A percentile compares a stretch with the other conserved stretches of the same genome.
Evolutionary conservation across 805 yeast genomes (phyloP).

Genomic region (Ogataea chonburiensis): DNA sequence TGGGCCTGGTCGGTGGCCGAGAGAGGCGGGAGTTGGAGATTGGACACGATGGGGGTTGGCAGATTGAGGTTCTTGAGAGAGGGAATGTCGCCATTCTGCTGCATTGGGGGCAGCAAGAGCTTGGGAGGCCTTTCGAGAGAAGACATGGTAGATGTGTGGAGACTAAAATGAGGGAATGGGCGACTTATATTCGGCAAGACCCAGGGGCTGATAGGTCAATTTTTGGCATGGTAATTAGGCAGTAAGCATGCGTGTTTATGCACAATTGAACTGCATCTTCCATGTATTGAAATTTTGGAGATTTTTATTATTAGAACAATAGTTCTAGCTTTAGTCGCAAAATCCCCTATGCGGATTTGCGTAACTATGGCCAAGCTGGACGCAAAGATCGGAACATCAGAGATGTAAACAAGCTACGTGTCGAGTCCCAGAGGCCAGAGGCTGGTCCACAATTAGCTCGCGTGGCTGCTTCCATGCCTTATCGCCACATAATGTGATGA

Average conservation of each 20-base stretch:
- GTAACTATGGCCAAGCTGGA: too few relatives aligned
- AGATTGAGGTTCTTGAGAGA: constrained; percentile 17
- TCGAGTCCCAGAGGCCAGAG: too few relatives aligned
- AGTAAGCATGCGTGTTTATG: constrained; percentile 1
- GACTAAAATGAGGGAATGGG: constrained; percentile 1
- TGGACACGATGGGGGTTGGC: constrained; percentile 16
- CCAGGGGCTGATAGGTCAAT: constrained; percentile 9
- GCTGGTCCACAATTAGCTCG: too few relatives aligned
- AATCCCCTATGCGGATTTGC: too few relatives aligned
- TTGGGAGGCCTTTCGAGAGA: constrained; percentile 17
- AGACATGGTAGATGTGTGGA: constrained; percentile 9
- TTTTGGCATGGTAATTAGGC: constrained; percentile 10
- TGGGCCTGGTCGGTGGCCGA: constrained; percentile 6
- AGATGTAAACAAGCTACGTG: too few relatives aligned
- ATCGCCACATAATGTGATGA: too few relatives aligned
- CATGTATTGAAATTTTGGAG: background rate
- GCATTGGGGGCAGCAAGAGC: constrained; percentile 9
- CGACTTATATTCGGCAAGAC: constrained; percentile 4
- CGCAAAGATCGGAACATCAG: too few relatives aligned
- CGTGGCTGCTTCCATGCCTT: too few relatives aligned
- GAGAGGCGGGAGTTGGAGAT: constrained; percentile 9
- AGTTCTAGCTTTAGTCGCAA: constrained; percentile 11
- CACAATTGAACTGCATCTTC: constrained; percentile 2
- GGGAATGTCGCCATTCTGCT: constrained; percentile 14
- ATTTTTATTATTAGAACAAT: constrained; percentile 1